These are phyloP conservation scores for Candida glaebosa DNA, from an alignment of 805 yeast species.

Conservation along the genomic window DNA sequence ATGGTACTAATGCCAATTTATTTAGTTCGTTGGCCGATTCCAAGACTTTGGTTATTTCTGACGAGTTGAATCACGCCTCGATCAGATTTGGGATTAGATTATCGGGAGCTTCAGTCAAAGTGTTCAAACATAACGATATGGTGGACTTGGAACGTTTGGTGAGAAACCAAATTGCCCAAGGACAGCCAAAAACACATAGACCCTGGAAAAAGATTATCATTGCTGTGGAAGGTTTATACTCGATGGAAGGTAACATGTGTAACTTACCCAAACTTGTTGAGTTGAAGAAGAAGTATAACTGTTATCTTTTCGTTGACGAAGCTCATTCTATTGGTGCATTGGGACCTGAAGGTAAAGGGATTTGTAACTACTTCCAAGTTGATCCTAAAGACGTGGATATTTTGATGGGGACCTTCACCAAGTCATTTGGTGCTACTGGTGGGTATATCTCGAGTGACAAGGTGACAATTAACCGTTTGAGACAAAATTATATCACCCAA, in stretches of 20 bases:
- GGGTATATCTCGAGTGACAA: conserved; percentile 87
- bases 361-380: conserved; percentile 88
- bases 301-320: conserved; percentile 90
- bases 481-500: conserved; percentile 68
- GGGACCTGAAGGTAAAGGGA: conserved; percentile 92
- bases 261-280: conserved; percentile 73
- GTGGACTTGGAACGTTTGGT: conserved; percentile 67
- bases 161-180: conserved; percentile 84
- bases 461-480: conserved; percentile 66
- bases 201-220: conserved; percentile 90
- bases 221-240: conserved; percentile 88
- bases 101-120: conserved; percentile 89
- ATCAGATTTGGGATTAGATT: conserved; percentile 92
- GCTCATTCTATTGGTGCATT: conserved; percentile 99
- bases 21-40: conserved; percentile 81
- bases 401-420: conserved; percentile 96
- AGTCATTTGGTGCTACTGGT: conserved; percentile 98
- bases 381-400: conserved; percentile 76
- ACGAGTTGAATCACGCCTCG: conserved; percentile 92
- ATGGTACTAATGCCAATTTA: conserved; percentile 88
- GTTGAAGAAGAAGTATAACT: conserved; percentile 78
- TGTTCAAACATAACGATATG: conserved; percentile 92
- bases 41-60: conserved; percentile 87
- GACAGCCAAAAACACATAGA: conserved; percentile 91
- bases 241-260: conserved; percentile 90